Percentiles rank a stretch among this genome's conserved stretches.
phyloP scores from a whole-genome alignment of 2,329 filamentous ascomycete genomes.

The Trichoderma sp. region DNA sequence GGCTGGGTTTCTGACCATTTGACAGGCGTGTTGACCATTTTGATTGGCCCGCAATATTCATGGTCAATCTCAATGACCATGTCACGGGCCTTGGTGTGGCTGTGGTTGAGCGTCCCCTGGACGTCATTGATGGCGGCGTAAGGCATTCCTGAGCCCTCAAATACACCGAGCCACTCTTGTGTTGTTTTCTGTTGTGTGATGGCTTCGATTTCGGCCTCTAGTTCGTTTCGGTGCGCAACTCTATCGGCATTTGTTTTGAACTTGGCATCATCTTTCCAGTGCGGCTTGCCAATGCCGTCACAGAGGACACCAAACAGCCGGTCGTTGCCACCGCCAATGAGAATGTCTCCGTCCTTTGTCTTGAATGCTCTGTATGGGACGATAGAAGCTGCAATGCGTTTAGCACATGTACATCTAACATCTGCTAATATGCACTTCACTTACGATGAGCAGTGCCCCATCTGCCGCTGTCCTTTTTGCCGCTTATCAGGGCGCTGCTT shows the following conservation, averaged over 20 bases:
- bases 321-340: constrained; percentile 72
- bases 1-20: constrained; percentile 87
- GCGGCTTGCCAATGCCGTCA: constrained; percentile 54
- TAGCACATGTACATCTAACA: not conserved
- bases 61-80: constrained; percentile 93
- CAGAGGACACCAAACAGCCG: constrained; percentile 65
- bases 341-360: constrained; percentile 67
- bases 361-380: constrained; percentile 89
- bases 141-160: constrained; percentile 90
- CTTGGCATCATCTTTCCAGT: constrained; percentile 59
- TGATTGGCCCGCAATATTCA: constrained; percentile 76
- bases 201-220: constrained; percentile 77
- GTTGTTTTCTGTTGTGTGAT: constrained; percentile 77
- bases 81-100: constrained; percentile 77
- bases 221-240: constrained; percentile 68
- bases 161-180: constrained; percentile 77
- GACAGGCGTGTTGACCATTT: constrained; percentile 89
- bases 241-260: constrained; percentile 62
- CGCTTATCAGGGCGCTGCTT: constrained; percentile 84
- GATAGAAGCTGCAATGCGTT: constrained; percentile 64
- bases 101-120: constrained; percentile 76
- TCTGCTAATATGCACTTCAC: constrained; percentile 24
- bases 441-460: constrained; percentile 96
- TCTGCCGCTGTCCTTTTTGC: constrained; percentile 79
- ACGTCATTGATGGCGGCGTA: constrained; percentile 93